A percentile compares a stretch with the other conserved stretches of the same genome.
Evolutionary conservation across 495 filamentous ascomycete species (phyloP).

Genomic region (Penicillium lividum): DNA sequence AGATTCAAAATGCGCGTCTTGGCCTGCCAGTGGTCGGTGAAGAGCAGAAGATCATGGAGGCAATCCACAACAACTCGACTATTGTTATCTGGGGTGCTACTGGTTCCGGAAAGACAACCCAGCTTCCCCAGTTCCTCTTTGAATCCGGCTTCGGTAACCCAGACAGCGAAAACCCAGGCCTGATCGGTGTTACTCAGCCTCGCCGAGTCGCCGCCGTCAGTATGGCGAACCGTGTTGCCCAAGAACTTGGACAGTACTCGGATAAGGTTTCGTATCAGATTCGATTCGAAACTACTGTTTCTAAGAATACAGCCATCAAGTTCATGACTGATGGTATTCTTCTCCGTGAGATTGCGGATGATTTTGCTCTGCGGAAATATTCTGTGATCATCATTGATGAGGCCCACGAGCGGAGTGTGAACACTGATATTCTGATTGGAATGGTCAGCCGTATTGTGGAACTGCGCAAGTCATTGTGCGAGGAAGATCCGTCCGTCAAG

Average conservation of each 20-base stretch:
- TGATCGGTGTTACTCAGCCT: slow-evolving; percentile 95
- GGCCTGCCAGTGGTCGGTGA: slow-evolving; percentile 88
- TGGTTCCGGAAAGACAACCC: slow-evolving; percentile 96
- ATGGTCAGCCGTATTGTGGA: slow-evolving; percentile 93
- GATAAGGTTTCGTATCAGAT: slow-evolving; percentile 90
- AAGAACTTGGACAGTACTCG: slow-evolving; percentile 71
- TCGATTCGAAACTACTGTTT: slow-evolving; percentile 83
- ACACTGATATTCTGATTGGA: slow-evolving; percentile 95
- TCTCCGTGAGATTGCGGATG: slow-evolving; percentile 84
- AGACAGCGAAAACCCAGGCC: slow-evolving; percentile 75
- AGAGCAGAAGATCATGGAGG: slow-evolving; percentile 98
- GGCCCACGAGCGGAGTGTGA: slow-evolving; percentile 95
- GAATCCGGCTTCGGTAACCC: slow-evolving; percentile 89
- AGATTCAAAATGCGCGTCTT: slow-evolving; percentile 77
- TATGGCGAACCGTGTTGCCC: slow-evolving; percentile 88
- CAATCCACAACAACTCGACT: slow-evolving; percentile 81
- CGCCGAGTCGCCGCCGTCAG: slow-evolving; percentile 90
- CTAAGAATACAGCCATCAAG: slow-evolving; percentile 87
- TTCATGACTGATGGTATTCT: slow-evolving; percentile 99
- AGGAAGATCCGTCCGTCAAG: slow-evolving; percentile 61
- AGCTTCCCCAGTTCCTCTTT: slow-evolving; percentile 92
- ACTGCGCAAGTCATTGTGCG: slow-evolving; percentile 63
- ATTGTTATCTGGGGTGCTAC: slow-evolving; percentile 95
- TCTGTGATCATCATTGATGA: slow-evolving; percentile 95
- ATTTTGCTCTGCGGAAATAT: slow-evolving; percentile 90